A percentile compares a stretch with the other conserved stretches of the same genome.
Conservation (phyloP, 2,329 filamentous ascomycete genomes). For the Fusarium guadeloupense region DNA sequence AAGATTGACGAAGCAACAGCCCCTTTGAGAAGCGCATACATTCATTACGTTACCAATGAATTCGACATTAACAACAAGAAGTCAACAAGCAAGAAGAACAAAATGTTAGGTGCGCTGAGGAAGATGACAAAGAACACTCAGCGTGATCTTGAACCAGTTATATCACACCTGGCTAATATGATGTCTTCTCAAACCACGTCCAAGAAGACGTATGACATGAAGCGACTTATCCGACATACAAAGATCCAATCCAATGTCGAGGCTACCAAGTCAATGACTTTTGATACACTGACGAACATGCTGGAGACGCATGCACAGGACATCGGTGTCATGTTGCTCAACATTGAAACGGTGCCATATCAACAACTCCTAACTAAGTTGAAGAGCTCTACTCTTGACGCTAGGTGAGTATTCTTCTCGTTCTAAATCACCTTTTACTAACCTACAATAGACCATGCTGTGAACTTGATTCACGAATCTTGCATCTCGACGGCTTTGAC, state of each 20-base stretch:
- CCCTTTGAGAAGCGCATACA: background rate
- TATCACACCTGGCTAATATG: conserved; percentile 9
- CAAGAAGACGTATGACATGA: conserved; percentile 19
- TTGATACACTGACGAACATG: background rate
- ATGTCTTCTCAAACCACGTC: conserved; percentile 22
- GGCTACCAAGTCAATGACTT: conserved; percentile 14
- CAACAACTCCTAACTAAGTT: background rate
- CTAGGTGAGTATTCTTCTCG: background rate
- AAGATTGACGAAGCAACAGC: background rate
- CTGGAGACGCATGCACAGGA: conserved; percentile 10
- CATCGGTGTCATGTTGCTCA: conserved; percentile 16
- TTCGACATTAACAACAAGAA: conserved; percentile 1
- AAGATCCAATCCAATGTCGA: conserved; percentile 19
- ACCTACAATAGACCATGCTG: background rate
- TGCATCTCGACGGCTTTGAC: conserved; percentile 13
- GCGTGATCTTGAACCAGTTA: background rate
- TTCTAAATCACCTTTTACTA: accelerated
- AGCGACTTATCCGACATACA: conserved; percentile 5
- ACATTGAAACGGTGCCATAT: conserved; percentile 13
- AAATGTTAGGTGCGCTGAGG: background rate
- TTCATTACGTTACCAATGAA: background rate
- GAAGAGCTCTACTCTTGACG: background rate
- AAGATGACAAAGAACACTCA: background rate
- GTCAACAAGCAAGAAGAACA: conserved; percentile 2
- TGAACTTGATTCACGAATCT: conserved; percentile 3